Percentiles rank a stretch among this genome's conserved stretches.
Conservation (phyloP, 2,329 filamentous ascomycete genomes). For the Aspergillus ochraceoroseus region DNA sequence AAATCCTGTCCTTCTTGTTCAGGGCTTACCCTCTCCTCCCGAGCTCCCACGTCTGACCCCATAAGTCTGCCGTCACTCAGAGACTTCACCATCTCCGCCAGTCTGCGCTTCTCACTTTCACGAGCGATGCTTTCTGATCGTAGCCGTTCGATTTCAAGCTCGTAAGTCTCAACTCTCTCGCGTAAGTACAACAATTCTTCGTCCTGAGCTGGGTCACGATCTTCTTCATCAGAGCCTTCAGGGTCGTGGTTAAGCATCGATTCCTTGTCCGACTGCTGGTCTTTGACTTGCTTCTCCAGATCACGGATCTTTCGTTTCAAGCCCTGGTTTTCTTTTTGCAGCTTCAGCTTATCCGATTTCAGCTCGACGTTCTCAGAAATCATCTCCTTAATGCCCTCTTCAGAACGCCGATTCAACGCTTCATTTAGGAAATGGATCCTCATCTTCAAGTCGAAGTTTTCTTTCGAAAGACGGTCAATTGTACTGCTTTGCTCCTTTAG, state of each 20-base stretch:
- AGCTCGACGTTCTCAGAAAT: constrained; percentile 96
- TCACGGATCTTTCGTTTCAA: constrained; percentile 77
- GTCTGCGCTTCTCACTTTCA: constrained; percentile 78
- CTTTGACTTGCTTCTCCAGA: constrained; percentile 70
- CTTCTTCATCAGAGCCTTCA: constrained; percentile 44
- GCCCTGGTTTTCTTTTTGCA: constrained; percentile 85
- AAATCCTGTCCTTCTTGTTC: background rate
- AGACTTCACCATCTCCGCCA: constrained; percentile 73
- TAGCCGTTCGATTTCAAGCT: constrained; percentile 76
- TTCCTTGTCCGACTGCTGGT: constrained; percentile 47
- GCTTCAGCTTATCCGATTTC: constrained; percentile 79
- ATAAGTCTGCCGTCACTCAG: constrained; percentile 52
- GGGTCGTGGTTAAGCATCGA: constrained; percentile 43
- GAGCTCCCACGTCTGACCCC: constrained; percentile 48
- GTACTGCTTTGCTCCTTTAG: constrained; percentile 97
- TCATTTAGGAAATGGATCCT: constrained; percentile 97
- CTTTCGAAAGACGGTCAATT: constrained; percentile 91
- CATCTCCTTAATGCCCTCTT: constrained; percentile 96
- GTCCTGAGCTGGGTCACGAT: constrained; percentile 56
- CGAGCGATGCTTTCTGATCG: constrained; percentile 70
- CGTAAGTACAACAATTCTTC: constrained; percentile 81
- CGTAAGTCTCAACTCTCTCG: constrained; percentile 78
- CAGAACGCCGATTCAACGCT: constrained; percentile 83
- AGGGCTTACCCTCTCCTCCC: constrained; percentile 45
- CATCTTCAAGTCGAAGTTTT: constrained; percentile 96